Base-by-base conservation (phyloP, 164 flowering plant species). In the Aristolochia californica region DNA sequence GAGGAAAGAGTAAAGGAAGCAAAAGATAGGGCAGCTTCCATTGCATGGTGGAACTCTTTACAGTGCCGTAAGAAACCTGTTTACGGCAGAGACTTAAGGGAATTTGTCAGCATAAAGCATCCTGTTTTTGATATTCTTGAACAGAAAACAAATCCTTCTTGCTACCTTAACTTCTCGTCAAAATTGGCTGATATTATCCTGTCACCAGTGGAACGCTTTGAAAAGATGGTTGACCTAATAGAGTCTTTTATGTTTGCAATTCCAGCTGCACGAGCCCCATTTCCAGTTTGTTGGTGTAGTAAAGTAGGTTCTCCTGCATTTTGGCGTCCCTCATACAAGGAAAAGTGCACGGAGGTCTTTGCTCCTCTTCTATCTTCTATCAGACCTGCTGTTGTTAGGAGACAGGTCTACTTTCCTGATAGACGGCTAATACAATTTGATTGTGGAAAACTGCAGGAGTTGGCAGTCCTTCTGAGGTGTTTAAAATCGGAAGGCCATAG, bases 41-140 rank as follows among this genome's bases (percentile, higher is more conserved):
- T 88, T 74, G 88, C 96, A 48, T 87, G 99, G 99, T 94, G 99
- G 99, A 90, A 94, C 75, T 84, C 91, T n/a, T 73, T 94, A 74
- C 83, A 83, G 64, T 84, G 96, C 68, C 66, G 50, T 48, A 84
- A 69, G 68, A 90, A 74, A 63, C 99, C 99, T 20, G 71, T 77
- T 9, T 90, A 90, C 58, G 79, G 95, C 49, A 80, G 81, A 47
- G 70, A 76, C 43, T 67, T 94, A 21, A 73, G 81, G 65, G 83
- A 77, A 9, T 74, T 78, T 66, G 80, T 88, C 50, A 84, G 80
- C 13, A 58, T 94, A 52, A 80, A 61, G 60, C 79, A 82, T 75
- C 83, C 93, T 50, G 73, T 84, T 66, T 57, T 70, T 69, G 80
- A 81, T 69, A 77, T 87, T 56, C 83, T 75, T 66, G 59, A 48